Evolutionary conservation across 2,329 filamentous ascomycete genomes (phyloP), one percentile per base, ranked within the genome.

Genomic region (Microascus cirrosus): DNA sequence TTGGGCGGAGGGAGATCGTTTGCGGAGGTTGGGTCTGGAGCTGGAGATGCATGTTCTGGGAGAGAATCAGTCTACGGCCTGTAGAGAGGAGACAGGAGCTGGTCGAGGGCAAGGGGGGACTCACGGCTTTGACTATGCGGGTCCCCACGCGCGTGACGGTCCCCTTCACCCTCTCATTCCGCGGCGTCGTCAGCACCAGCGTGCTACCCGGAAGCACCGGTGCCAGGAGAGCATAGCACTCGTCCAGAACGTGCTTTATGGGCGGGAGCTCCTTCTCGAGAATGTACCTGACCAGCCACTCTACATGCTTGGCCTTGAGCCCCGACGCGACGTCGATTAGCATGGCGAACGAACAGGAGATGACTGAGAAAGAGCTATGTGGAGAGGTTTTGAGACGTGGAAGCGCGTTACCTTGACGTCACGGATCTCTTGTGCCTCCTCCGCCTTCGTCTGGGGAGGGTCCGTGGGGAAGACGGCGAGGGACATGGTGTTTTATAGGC

Each of bases 161-260:
- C 20, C 94, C 94, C 71, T 99, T 99, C 61, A 97, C 85, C 63
- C 82, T 84, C 74, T 99, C 94, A 58, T 90, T 93, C 58, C 92
- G 83, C 58, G 87, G 81, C 15, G 92, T 95, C 61, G 89, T 94
- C 63, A 99, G 80, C 34, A 94, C 92, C 32, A 99, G 82, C 1
- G 93, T 99, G 65, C 86, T 92, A 10, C 91, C 91, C 1, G 87
- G 85, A 67, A 95, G 90, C 62, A 86, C 81, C 1, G 93, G 91
- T 8, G 90, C 87, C 34, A 99, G 83, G 25, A 97, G 81, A 20
- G 87, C 84, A 64, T 91, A 90, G 73, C 92, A 96, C 72, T 96
- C 91, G 69, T 94, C 85, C 2, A 97, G 82, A 60, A 90, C 90
- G 63, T 77, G 73, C 64, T 79, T 80, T 71, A 60, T 77, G 73